These are phyloP conservation scores for Tylopilus subfusipes DNA, from an alignment of 768 basidiomycete species.

Conservation along the genomic window DNA sequence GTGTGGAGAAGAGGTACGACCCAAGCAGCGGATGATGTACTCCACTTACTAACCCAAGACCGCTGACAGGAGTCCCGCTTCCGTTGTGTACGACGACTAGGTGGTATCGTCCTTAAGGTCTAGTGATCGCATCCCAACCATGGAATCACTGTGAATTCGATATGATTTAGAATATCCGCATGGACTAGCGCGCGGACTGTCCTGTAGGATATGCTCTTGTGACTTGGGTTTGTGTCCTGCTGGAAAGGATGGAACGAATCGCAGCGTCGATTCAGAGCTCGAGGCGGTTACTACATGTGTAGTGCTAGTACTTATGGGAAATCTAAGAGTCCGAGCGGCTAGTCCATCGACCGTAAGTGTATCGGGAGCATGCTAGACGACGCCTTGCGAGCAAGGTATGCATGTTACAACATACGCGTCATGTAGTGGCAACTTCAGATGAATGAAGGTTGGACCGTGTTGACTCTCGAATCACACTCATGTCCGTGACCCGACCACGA, in stretches of 20 bases:
- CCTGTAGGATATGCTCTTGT: neutral
- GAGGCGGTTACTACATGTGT: no score
- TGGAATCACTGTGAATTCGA: neutral
- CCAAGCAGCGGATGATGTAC: neutral
- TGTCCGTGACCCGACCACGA: no score
- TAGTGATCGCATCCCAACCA: neutral
- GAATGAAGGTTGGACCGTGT: no score
- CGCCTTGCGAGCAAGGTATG: no score
- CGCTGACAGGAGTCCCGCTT: conserved; percentile 17
- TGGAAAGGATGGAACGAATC: neutral
- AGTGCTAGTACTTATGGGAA: no score
- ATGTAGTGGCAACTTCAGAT: no score
- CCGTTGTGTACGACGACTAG: conserved; percentile 19
- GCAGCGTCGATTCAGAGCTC: no score
- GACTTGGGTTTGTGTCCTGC: neutral
- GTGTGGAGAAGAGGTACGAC: conserved; percentile 15
- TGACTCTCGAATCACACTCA: no score
- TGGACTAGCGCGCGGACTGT: neutral
- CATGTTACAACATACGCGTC: no score
- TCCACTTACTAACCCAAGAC: neutral
- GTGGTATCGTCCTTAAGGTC: neutral
- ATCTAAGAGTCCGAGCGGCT: no score
- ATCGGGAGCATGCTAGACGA: no score
- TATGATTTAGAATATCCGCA: neutral
- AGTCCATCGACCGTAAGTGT: no score